Base-by-base conservation (phyloP, 768 basidiomycete species). In the Tephrocybe sp. region DNA sequence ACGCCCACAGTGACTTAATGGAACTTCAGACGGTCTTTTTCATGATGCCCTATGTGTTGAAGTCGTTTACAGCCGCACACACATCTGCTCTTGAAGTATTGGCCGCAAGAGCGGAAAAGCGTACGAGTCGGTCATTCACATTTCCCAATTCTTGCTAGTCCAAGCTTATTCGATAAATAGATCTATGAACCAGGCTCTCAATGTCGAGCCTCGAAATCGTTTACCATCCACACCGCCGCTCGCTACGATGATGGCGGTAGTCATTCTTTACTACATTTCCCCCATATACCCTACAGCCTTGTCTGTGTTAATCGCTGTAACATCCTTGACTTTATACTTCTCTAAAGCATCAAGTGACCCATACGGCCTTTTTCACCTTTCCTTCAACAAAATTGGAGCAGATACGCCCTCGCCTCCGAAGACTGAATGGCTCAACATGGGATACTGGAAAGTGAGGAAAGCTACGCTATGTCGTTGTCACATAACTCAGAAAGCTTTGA, bases 381-480 rank as follows among this genome's bases (percentile, higher is more conserved):
- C 68, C 1, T 65, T 85, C 48, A 85, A 85, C 61, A 65, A 62
- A 51, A 48, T 68, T 17, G 67, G 65, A 12, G 71, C 72, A 19
- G 58, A 64, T 34, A 56, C 61, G 10, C 44, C 55, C 14, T 44
- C 51, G 16, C 56, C 54, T 1, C 80, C 78, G n/a, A 54, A 52
- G 14, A 85, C 84, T 1, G 83, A 87, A 65, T 86, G 84, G 85
- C 64, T 86, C 31, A 86, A 87, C 64, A 82, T 85, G 79, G 84
- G 84, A 3, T 83, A 72, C 53, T 86, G 84, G 85, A 76, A 77
- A 75, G 84, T 82, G 33, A 39, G 68, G n/a, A 59, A 13, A 33
- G 45, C 22, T 16, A 36, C 47, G 30, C 36, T 23, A 35, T 41
- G 4, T 14, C 19, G 11, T 30, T 22, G 32, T 34, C 16, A 5